A percentile compares a stretch with the other conserved stretches of the same genome.
Evolutionary conservation across 805 yeast species (phyloP).

Genomic region (Hagleromyces aurorensis): DNA sequence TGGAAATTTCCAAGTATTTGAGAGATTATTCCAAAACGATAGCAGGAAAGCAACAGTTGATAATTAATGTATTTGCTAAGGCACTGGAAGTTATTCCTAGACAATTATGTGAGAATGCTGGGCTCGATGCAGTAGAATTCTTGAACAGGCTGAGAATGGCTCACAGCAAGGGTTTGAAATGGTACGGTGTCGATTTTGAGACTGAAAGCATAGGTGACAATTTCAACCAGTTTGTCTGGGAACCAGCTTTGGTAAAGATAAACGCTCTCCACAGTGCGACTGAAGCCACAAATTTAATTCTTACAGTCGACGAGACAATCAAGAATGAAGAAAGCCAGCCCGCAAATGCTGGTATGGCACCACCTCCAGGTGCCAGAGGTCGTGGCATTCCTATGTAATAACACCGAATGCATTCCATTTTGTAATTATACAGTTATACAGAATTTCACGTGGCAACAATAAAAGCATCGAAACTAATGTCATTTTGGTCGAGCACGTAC

Average conservation of each 20-base stretch:
- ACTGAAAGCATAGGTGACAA: constrained; percentile 78
- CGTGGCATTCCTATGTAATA: constrained; percentile 53
- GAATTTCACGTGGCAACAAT: constrained; percentile 1
- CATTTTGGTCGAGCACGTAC: too few relatives aligned
- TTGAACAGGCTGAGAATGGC: constrained; percentile 85
- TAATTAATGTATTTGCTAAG: constrained; percentile 86
- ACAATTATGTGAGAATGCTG: constrained; percentile 98
- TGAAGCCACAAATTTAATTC: constrained; percentile 88
- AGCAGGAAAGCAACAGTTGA: constrained; percentile 93
- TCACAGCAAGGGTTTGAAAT: constrained; percentile 85
- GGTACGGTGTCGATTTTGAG: constrained; percentile 91
- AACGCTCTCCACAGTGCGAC: constrained; percentile 95
- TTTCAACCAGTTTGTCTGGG: constrained; percentile 88
- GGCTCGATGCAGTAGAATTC: constrained; percentile 93
- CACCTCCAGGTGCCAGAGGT: constrained; percentile 48
- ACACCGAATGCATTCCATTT: constrained; percentile 3
- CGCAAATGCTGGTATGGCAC: constrained; percentile 41
- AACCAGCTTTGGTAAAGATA: constrained; percentile 87
- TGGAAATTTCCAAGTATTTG: constrained; percentile 86
- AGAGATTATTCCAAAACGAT: constrained; percentile 81
- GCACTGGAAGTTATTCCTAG: constrained; percentile 95
- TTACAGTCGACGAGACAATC: constrained; percentile 94
- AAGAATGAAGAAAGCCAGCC: constrained; percentile 59
- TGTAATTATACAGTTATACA: constrained; percentile 5
- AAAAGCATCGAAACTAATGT: too few relatives aligned